These are phyloP conservation scores for Arxiozyma heterogenica DNA, from an alignment of 1,139 yeast species.

Conservation along the genomic window DNA sequence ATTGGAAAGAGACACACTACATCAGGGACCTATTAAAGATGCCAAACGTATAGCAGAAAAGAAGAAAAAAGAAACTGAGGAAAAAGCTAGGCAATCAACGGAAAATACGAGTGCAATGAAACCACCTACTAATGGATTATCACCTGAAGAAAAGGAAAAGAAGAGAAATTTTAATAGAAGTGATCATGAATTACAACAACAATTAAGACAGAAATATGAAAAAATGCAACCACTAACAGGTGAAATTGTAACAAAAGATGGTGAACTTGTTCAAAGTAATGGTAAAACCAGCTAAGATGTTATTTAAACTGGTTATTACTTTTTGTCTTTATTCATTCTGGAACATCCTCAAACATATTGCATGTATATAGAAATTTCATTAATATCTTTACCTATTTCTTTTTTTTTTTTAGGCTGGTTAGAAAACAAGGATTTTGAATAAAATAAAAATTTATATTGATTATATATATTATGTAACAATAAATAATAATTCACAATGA, in stretches of 20 bases:
- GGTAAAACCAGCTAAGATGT: neutral
- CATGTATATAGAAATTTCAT: neutral
- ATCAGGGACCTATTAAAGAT: constrained; percentile 75
- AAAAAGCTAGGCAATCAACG: constrained; percentile 8
- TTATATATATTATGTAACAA: neutral
- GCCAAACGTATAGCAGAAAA: constrained; percentile 51
- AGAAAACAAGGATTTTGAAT: neutral
- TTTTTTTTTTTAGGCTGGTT: neutral
- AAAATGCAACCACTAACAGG: constrained; percentile 59
- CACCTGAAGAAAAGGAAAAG: constrained; percentile 29
- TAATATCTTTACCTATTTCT: too few relatives aligned
- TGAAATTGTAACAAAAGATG: constrained; percentile 30
- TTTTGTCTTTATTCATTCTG: neutral
- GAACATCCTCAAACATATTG: neutral
- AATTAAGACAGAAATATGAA: constrained; percentile 54
- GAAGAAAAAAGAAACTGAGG: constrained; percentile 35
- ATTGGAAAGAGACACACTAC: constrained; percentile 56
- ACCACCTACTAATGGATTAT: constrained; percentile 6
- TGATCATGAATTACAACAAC: constrained; percentile 71
- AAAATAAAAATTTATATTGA: too few relatives aligned
- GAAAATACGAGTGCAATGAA: neutral
- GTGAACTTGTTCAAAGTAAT: constrained; percentile 12
- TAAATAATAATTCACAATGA: too few relatives aligned
- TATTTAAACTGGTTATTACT: neutral
- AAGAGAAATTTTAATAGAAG: constrained; percentile 48